phyloP scores from a whole-genome alignment of 768 basidiomycete genomes.

The Suillus plorans region DNA sequence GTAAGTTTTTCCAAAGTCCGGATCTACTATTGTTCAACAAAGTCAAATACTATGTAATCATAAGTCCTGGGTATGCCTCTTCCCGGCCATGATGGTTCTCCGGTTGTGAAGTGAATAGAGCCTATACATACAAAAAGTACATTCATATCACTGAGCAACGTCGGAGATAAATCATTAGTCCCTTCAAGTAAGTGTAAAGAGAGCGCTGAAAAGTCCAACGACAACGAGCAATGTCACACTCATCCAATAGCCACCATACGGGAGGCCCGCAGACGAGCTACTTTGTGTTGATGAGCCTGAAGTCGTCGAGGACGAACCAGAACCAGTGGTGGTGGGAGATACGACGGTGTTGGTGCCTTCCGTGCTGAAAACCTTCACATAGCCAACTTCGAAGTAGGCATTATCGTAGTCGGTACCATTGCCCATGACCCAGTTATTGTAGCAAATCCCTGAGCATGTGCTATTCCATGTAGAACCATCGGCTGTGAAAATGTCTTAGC shows the following conservation, averaged over 20 bases:
- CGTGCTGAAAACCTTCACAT: slow-evolving; percentile 49
- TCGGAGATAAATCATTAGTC: background rate
- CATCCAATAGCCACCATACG: slow-evolving; percentile 7
- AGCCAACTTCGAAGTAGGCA: slow-evolving; percentile 74
- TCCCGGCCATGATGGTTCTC: background rate
- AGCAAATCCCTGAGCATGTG: slow-evolving; percentile 68
- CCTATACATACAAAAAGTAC: background rate
- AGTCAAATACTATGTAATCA: background rate
- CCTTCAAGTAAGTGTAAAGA: background rate
- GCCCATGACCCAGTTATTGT: slow-evolving; percentile 69
- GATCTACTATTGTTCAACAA: background rate
- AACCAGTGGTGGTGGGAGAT: slow-evolving; percentile 16
- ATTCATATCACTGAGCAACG: background rate
- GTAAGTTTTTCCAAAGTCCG: background rate
- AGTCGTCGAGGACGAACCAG: slow-evolving; percentile 15
- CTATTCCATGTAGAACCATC: slow-evolving; percentile 48
- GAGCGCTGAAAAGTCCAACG: slow-evolving; percentile 7
- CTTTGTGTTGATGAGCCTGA: slow-evolving; percentile 6
- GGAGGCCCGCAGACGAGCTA: slow-evolving; percentile 9
- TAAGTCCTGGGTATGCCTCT: background rate
- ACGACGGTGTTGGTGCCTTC: slow-evolving; percentile 28
- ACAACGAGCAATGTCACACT: slow-evolving; percentile 12
- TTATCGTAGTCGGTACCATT: slow-evolving; percentile 57
- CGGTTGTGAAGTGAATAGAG: background rate
- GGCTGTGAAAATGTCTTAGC: background rate